Percentiles rank a stretch among this genome's conserved stretches.
Evolutionary conservation across 163 green algal species (phyloP).

Genomic region (Smithsoniella earleae): DNA sequence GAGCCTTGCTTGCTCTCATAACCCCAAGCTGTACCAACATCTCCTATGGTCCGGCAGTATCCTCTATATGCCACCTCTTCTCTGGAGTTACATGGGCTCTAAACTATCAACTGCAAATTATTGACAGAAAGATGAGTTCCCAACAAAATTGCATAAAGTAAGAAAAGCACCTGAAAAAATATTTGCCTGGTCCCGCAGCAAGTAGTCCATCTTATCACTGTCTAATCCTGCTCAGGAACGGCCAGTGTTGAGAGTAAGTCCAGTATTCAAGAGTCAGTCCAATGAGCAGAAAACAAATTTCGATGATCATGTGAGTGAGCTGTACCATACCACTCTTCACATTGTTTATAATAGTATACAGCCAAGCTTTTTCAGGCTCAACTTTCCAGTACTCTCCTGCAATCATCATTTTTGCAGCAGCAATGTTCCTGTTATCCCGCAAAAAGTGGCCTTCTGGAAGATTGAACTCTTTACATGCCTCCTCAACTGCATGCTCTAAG

Average conservation of each 20-base stretch:
- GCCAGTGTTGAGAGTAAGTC: too few species aligned
- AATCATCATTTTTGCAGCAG: constrained; percentile 14
- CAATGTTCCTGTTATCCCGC: not conserved
- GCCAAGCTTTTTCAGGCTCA: not conserved
- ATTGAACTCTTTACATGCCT: not conserved
- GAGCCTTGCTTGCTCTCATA: too few species aligned
- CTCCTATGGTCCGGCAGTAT: too few species aligned
- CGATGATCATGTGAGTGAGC: too few species aligned
- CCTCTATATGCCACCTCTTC: too few species aligned
- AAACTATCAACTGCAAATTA: too few species aligned
- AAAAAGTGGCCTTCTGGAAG: constrained; percentile 17
- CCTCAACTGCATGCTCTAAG: constrained; percentile 7
- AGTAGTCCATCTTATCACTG: constrained; percentile 29
- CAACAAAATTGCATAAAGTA: too few species aligned
- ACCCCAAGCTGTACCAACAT: too few species aligned
- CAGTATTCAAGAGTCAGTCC: too few species aligned
- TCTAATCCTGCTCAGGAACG: constrained; percentile 17
- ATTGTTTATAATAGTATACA: constrained; percentile 21
- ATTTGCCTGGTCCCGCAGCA: not conserved
- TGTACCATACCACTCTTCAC: not conserved
- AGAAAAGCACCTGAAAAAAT: not conserved
- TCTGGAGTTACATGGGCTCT: too few species aligned
- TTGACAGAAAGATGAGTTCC: too few species aligned
- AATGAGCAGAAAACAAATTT: too few species aligned
- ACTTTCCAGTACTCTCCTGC: not conserved